phyloP scores from a whole-genome alignment of 805 yeast genomes.

The Cyberlindnera suaveolens region DNA sequence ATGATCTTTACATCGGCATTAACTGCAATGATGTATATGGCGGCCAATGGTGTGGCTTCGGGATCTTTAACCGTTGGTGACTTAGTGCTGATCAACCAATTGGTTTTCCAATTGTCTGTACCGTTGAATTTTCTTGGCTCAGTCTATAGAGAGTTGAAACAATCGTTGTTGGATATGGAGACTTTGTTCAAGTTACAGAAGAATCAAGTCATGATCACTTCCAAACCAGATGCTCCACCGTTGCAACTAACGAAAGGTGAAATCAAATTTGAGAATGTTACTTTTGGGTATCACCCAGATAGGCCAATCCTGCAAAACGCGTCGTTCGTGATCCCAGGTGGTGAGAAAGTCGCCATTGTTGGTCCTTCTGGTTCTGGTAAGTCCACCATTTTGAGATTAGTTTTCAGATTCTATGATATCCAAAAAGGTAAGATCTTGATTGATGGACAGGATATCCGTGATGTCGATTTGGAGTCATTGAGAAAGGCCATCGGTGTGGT shows the following conservation, averaged over 20 bases:
- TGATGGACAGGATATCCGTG: slow-evolving; percentile 83
- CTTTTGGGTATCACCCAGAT: slow-evolving; percentile 87
- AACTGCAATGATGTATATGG: slow-evolving; percentile 98
- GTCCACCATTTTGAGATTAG: slow-evolving; percentile 77
- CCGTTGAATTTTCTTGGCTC: slow-evolving; percentile 94
- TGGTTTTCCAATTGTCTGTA: slow-evolving; percentile 92
- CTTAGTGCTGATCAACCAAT: slow-evolving; percentile 86
- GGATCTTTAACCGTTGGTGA: slow-evolving; percentile 91
- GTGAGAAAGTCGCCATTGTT: slow-evolving; percentile 86
- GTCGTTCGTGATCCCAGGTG: slow-evolving; percentile 82
- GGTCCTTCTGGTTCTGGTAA: slow-evolving; percentile 97
- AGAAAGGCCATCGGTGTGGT: slow-evolving; percentile 81
- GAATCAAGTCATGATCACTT: slow-evolving; percentile 60
- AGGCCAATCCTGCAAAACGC: slow-evolving; percentile 81
- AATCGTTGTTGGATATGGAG: slow-evolving; percentile 93
- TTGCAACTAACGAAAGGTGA: slow-evolving; percentile 52
- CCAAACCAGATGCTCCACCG: slow-evolving; percentile 56
- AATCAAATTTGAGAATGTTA: slow-evolving; percentile 81
- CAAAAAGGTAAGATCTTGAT: slow-evolving; percentile 68
- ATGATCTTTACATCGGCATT: slow-evolving; percentile 80
- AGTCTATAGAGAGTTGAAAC: slow-evolving; percentile 91
- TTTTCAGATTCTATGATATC: slow-evolving; percentile 88
- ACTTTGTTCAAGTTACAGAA: slow-evolving; percentile 81
- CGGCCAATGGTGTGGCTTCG: slow-evolving; percentile 83
- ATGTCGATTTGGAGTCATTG: slow-evolving; percentile 68